phyloP scores from a whole-genome alignment of 352 stramenopile species.

The Elongisporangium anandrum region DNA sequence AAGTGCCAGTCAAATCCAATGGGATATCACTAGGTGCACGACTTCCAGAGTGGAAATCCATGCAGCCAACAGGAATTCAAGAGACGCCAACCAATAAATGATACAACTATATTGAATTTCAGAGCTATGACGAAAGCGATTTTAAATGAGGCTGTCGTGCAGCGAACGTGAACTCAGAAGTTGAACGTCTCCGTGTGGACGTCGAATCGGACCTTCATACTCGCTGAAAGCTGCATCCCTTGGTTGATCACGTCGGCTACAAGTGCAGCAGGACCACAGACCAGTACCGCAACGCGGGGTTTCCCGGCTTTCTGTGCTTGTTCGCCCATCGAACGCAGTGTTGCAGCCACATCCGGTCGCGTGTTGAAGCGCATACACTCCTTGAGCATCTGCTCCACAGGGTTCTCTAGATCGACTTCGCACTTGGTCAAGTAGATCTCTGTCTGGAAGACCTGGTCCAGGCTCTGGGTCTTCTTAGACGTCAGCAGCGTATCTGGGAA shows the following conservation, averaged over 20 bases:
- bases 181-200: slow-evolving; percentile 32
- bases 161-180: slow-evolving; percentile 9
- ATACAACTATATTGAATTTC: too few species aligned
- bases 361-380: slow-evolving; percentile 14
- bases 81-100: too few species aligned
- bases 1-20: too few species aligned
- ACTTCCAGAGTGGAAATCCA: too few species aligned
- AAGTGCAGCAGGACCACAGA: slow-evolving; percentile 30
- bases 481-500: slow-evolving; percentile 3
- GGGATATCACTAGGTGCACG: too few species aligned
- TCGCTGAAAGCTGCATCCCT: slow-evolving; percentile 13
- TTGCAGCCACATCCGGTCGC: slow-evolving; percentile 21
- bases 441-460: slow-evolving; percentile 16
- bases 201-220: slow-evolving; percentile 33
- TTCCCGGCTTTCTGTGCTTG: slow-evolving; percentile 17
- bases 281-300: slow-evolving; percentile 33
- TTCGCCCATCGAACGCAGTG: slow-evolving; percentile 23
- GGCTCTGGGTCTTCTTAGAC: slow-evolving; percentile 3
- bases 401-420: slow-evolving; percentile 19
- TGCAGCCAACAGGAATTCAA: too few species aligned
- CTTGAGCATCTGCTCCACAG: slow-evolving; percentile 16
- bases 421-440: slow-evolving; percentile 31
- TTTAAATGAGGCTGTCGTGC: too few species aligned
- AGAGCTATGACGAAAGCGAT: too few species aligned
- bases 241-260: slow-evolving; percentile 20